Percentiles rank a stretch among this genome's conserved stretches.
phyloP scores from a whole-genome alignment of 2,329 filamentous ascomycete genomes.

The Rhynchosporium secalis region DNA sequence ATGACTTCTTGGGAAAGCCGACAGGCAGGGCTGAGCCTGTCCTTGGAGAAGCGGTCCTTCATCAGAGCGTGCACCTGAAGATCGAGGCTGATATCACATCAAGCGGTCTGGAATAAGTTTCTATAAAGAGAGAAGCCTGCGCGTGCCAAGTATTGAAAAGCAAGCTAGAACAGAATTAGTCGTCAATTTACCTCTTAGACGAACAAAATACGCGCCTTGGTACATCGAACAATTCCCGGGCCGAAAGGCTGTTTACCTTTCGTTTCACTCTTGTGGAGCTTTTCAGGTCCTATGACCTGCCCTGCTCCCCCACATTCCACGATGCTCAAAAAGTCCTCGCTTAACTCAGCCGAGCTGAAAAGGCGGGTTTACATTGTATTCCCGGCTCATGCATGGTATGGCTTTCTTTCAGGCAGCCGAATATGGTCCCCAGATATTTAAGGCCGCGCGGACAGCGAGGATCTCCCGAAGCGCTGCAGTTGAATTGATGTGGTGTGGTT shows the following conservation, averaged over 20 bases:
- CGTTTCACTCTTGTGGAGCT: neutral
- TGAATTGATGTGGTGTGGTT: neutral
- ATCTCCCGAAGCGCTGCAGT: neutral
- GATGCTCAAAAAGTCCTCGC: neutral
- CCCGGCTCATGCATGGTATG: neutral
- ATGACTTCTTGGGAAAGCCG: neutral
- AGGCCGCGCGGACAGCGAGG: neutral
- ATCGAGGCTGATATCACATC: too few relatives aligned
- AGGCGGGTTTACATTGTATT: neutral
- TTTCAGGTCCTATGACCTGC: neutral
- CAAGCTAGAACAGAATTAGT: too few relatives aligned
- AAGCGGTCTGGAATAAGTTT: too few relatives aligned
- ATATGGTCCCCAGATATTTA: neutral
- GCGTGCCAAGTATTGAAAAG: too few relatives aligned
- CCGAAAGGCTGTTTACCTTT: too few relatives aligned
- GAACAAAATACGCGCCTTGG: too few relatives aligned
- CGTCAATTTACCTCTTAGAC: too few relatives aligned
- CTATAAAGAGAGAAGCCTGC: too few relatives aligned
- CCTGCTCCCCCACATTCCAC: neutral
- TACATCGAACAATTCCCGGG: too few relatives aligned
- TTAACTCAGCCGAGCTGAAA: slow-evolving; percentile 1
- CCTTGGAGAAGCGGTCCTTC: too few relatives aligned
- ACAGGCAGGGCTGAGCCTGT: too few relatives aligned
- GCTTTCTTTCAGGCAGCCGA: slow-evolving; percentile 2
- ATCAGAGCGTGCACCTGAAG: too few relatives aligned